These are phyloP conservation scores for Aspergillus spinulosporus DNA, from an alignment of 2,329 filamentous ascomycete species.

Conservation along the genomic window DNA sequence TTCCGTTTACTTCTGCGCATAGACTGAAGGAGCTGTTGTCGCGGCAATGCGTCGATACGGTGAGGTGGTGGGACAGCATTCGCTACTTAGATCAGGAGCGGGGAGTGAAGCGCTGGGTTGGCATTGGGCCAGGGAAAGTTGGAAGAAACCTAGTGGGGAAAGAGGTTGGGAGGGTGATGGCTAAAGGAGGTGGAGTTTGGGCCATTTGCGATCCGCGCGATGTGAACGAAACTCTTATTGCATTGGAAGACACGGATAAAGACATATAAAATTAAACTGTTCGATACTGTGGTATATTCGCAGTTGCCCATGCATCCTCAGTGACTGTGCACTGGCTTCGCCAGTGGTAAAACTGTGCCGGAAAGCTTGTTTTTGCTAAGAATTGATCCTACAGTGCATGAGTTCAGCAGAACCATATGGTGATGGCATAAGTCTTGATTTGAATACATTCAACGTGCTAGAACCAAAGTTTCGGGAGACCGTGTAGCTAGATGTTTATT, in stretches of 20 bases:
- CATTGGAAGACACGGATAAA: conserved; percentile 63
- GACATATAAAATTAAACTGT: conserved; percentile 25
- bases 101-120: conserved; percentile 80
- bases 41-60: conserved; percentile 83
- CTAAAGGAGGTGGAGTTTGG: conserved; percentile 92
- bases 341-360: too few relatives aligned
- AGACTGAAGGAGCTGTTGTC: conserved; percentile 78
- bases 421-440: too few relatives aligned
- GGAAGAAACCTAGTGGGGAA: conserved; percentile 92
- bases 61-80: conserved; percentile 93
- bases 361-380: too few relatives aligned
- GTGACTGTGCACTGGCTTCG: too few relatives aligned
- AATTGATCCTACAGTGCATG: too few relatives aligned
- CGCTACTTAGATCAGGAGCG: conserved; percentile 82
- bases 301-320: too few relatives aligned
- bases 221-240: conserved; percentile 67
- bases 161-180: conserved; percentile 79
- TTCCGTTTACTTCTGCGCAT: conserved; percentile 71
- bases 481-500: too few relatives aligned
- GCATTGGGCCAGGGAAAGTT: conserved; percentile 90
- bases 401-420: too few relatives aligned
- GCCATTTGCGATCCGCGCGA: conserved; percentile 79
- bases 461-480: too few relatives aligned
- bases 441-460: too few relatives aligned
- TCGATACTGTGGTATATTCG: too few relatives aligned